These are phyloP conservation scores for Microthlaspi erraticum DNA, from an alignment of 345 rosid species.

Conservation along the genomic window DNA sequence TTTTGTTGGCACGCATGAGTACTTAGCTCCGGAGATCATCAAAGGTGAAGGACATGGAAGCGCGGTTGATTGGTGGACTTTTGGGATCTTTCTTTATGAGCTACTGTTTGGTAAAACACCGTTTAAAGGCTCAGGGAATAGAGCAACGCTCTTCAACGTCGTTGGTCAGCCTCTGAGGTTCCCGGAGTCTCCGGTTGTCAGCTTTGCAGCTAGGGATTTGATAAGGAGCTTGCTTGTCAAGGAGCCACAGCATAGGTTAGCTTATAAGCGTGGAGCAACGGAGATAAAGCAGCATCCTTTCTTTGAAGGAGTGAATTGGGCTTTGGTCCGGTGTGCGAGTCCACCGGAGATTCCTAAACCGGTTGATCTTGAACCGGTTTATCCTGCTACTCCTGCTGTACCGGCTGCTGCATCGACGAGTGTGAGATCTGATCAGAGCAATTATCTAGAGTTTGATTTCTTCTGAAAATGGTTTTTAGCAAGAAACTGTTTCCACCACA, in stretches of 20 bases:
- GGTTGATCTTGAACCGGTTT: constrained; percentile 57
- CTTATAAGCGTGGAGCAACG: constrained; percentile 78
- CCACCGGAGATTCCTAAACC: constrained; percentile 87
- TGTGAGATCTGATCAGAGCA: constrained; percentile 59
- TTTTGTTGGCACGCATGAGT: constrained; percentile 89
- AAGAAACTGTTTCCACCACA: constrained; percentile 19
- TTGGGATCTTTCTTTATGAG: constrained; percentile 80
- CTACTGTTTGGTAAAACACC: constrained; percentile 85
- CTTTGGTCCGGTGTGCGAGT: constrained; percentile 75
- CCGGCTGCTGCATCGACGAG: constrained; percentile 50
- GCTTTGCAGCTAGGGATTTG: constrained; percentile 75
- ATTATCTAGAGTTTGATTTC: constrained; percentile 79
- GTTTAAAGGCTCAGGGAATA: constrained; percentile 80
- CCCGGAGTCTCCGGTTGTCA: constrained; percentile 76
- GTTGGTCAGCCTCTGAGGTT: constrained; percentile 80
- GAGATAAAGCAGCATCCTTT: constrained; percentile 83
- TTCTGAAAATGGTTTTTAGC: constrained; percentile 46
- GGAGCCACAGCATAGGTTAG: constrained; percentile 80
- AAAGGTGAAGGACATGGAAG: constrained; percentile 91
- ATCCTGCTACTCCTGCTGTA: constrained; percentile 34
- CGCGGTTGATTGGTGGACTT: constrained; percentile 95
- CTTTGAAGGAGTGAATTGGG: constrained; percentile 93
- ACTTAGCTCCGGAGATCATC: constrained; percentile 86
- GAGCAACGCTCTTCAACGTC: constrained; percentile 82
- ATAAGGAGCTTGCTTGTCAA: constrained; percentile 82